phyloP scores from a whole-genome alignment of 2,329 filamentous ascomycete species.

The Sporothrix protearum region DNA sequence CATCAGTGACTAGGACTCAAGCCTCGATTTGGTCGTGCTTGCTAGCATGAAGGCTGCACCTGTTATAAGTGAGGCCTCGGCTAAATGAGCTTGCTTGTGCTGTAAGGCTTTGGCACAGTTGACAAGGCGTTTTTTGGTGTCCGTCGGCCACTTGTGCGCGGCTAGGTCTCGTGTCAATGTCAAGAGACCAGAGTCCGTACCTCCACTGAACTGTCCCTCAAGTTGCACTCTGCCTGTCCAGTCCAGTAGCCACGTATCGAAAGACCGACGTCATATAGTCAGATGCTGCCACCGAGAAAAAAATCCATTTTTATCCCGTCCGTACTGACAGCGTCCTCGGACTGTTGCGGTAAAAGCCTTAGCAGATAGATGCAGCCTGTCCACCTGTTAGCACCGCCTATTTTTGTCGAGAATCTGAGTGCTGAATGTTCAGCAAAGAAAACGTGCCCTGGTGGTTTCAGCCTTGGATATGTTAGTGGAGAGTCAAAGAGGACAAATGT shows the following conservation, averaged over 20 bases:
- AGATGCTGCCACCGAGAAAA: not conserved
- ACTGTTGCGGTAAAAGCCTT: not conserved
- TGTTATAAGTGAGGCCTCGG: not conserved
- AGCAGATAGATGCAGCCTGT: not conserved
- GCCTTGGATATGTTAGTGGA: constrained; percentile 4
- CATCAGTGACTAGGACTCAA: not conserved
- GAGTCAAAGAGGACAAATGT: not conserved
- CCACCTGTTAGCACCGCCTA: not conserved
- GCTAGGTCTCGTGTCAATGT: not conserved
- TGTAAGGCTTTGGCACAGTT: not conserved
- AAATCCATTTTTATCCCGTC: not conserved
- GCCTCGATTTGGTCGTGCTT: not conserved
- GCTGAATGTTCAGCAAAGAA: not conserved
- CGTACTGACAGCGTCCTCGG: not conserved
- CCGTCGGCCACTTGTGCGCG: not conserved
- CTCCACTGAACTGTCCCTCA: not conserved
- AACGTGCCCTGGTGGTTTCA: not conserved
- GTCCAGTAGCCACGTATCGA: not conserved
- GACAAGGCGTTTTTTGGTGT: not conserved
- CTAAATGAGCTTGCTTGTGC: not conserved
- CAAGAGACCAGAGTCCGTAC: not conserved
- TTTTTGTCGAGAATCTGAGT: not conserved
- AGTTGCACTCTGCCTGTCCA: not conserved
- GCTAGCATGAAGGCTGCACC: not conserved
- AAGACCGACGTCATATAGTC: not conserved